Conservation (phyloP, 1,284 basidiomycete species). For the Anthracocystis walkeri region DNA sequence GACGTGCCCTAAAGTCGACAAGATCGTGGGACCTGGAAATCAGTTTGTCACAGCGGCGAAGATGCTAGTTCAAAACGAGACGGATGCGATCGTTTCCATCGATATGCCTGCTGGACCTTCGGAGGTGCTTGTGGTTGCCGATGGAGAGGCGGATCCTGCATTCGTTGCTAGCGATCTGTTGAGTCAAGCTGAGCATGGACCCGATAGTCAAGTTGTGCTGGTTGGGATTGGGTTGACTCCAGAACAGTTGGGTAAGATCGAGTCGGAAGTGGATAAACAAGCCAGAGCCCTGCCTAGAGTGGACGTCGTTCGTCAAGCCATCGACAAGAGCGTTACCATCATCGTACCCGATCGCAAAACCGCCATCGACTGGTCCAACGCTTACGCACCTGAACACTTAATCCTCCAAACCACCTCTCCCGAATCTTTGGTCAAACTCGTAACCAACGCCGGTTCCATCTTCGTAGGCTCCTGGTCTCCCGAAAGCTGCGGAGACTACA, state of each 20-base stretch:
- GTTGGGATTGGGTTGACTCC: conserved; percentile 80
- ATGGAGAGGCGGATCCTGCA: conserved; percentile 83
- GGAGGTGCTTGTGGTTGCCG: conserved; percentile 77
- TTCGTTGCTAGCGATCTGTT: conserved; percentile 97
- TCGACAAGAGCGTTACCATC: conserved; percentile 91
- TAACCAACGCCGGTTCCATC: conserved; percentile 80
- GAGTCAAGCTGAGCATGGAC: conserved; percentile 95
- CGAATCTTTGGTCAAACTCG: conserved; percentile 59
- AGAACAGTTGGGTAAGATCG: conserved; percentile 79
- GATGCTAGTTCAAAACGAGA: conserved; percentile 98
- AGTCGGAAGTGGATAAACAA: conserved; percentile 87
- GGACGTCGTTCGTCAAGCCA: conserved; percentile 88
- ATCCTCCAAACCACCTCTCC: conserved; percentile 62
- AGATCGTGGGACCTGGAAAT: conserved; percentile 96
- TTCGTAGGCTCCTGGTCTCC: conserved; percentile 82
- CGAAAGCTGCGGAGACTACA: conserved; percentile 98
- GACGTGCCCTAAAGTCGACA: conserved; percentile 98
- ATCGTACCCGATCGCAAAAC: conserved; percentile 78
- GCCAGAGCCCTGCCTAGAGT: conserved; percentile 88
- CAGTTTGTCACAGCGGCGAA: conserved; percentile 99
- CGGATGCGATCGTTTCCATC: conserved; percentile 94
- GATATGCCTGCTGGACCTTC: conserved; percentile 99
- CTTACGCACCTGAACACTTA: conserved; percentile 84
- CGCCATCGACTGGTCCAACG: conserved; percentile 90
- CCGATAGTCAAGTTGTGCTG: conserved; percentile 97